Base-by-base conservation (phyloP, 1,284 basidiomycete species). In the Rhodofomes roseus region DNA sequence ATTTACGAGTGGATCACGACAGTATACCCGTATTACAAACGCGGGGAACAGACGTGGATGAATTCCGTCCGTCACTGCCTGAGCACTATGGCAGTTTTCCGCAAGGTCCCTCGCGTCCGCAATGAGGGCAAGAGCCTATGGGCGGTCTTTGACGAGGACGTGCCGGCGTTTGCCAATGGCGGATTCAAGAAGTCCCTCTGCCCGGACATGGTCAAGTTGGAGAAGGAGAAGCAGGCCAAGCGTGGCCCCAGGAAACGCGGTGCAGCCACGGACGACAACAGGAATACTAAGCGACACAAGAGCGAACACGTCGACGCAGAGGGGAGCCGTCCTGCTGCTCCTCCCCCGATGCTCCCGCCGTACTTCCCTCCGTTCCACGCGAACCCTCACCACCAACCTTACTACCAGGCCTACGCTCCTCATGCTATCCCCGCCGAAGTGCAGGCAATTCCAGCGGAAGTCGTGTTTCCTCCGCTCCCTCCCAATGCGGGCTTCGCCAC, bases 1-100 rank as follows among this genome's bases (percentile, higher is more conserved):
- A 96, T 99, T 63, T 98, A 98, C 71, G 88, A 92, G 68, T 99
- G 88, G 83, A 96, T 99, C 69, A 93, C 92, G 60, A 92, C 91
- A 41, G 93, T 93, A 4, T 96, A 95, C 73, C 95, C 96, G 0
- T 89, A 89, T 72, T 99, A 95, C 79, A 94, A 94, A 73, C 89
- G 90, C 46, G 91, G 92, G 40, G 95, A 97, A 68, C 85, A 89
- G n/a, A 96, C 94, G 27, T 98, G 95, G 95, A 93, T 93, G 86
- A 95, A 95, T 73, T 92, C 90, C 58, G 90, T 95, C 63, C 83
- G 93, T 22, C 92, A 95, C 73, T 92, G 93, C 50, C 81, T 95
- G 41, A 92, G 89, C 68, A 91, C 92, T 1, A 93, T 93, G 52
- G 82, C 89, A 9, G 86, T 85, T 57, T 92, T 92, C 71, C 82